A percentile compares a stretch with the other conserved stretches of the same genome.
Conservation (phyloP, 805 yeast species). For the Candida montana region DNA sequence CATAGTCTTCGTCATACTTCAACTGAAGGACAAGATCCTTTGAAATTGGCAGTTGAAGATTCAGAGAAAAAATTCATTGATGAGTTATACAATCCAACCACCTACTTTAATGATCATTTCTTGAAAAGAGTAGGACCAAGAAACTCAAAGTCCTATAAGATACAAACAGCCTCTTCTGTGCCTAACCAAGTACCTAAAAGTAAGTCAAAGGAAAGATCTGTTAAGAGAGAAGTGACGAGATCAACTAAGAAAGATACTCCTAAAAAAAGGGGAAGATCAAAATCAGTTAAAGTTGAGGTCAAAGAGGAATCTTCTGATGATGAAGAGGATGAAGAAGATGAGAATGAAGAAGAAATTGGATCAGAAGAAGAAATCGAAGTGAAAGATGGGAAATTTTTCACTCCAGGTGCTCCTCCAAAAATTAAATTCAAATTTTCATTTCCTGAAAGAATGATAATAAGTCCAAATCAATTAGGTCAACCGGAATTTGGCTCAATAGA, state of each 20-base stretch:
- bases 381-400: background rate
- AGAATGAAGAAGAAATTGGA: conserved; percentile 22
- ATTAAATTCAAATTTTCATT: conserved; percentile 27
- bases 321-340: conserved; percentile 16
- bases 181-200: background rate
- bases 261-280: conserved; percentile 1
- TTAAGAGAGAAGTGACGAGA: background rate
- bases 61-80: conserved; percentile 9
- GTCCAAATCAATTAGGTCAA: conserved; percentile 50
- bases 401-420: conserved; percentile 15
- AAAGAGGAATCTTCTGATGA: conserved; percentile 1
- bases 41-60: conserved; percentile 13
- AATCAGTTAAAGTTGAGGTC: conserved; percentile 2
- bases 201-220: background rate
- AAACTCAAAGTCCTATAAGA: conserved; percentile 1
- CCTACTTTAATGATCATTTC: conserved; percentile 20
- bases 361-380: conserved; percentile 10
- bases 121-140: conserved; percentile 6
- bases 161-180: background rate
- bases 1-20: conserved; percentile 19
- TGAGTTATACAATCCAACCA: conserved; percentile 18
- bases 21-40: conserved; percentile 11
- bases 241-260: background rate
- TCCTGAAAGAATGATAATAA: conserved; percentile 47
- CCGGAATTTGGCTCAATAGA: conserved; percentile 40